phyloP scores from a whole-genome alignment of 345 rosid genomes.

The Arabidopsis suecica region DNA sequence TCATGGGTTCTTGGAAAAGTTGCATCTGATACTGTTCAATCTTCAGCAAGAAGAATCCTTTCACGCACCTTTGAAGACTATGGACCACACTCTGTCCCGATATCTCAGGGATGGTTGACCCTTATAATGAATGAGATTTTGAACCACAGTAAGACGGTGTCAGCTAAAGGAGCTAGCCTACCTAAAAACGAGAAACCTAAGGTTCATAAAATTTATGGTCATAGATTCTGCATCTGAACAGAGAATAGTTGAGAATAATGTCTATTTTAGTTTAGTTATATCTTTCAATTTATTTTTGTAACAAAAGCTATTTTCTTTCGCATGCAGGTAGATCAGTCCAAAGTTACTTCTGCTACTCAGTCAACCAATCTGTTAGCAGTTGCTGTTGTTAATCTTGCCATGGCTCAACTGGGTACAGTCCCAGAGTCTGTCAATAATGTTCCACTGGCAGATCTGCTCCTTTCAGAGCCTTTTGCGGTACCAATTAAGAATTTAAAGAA shows the following conservation, averaged over 20 bases:
- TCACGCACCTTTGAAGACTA: constrained; percentile 80
- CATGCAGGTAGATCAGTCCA: constrained; percentile 82
- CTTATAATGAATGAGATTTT: constrained; percentile 70
- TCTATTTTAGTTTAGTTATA: constrained; percentile 10
- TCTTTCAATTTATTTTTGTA: not conserved
- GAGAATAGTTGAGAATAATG: not conserved
- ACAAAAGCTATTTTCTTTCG: constrained; percentile 42
- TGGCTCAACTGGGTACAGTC: constrained; percentile 58
- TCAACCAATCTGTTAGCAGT: constrained; percentile 72
- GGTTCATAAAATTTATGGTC: constrained; percentile 51
- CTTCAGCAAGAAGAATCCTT: constrained; percentile 81
- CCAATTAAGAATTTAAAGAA: constrained; percentile 74
- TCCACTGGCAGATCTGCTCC: constrained; percentile 83
- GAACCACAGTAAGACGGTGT: constrained; percentile 57
- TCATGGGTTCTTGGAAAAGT: constrained; percentile 75
- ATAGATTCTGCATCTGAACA: constrained; percentile 21
- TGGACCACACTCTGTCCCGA: constrained; percentile 73
- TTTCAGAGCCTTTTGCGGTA: constrained; percentile 79
- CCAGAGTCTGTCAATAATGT: constrained; percentile 59
- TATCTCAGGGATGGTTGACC: constrained; percentile 98
- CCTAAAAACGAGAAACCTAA: constrained; percentile 69
- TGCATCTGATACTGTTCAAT: constrained; percentile 62
- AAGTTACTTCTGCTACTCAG: constrained; percentile 66
- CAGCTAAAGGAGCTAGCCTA: constrained; percentile 59
- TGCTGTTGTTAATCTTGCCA: constrained; percentile 82